phyloP scores from a whole-genome alignment of 768 basidiomycete species.

The Xerocomellus intermedius region DNA sequence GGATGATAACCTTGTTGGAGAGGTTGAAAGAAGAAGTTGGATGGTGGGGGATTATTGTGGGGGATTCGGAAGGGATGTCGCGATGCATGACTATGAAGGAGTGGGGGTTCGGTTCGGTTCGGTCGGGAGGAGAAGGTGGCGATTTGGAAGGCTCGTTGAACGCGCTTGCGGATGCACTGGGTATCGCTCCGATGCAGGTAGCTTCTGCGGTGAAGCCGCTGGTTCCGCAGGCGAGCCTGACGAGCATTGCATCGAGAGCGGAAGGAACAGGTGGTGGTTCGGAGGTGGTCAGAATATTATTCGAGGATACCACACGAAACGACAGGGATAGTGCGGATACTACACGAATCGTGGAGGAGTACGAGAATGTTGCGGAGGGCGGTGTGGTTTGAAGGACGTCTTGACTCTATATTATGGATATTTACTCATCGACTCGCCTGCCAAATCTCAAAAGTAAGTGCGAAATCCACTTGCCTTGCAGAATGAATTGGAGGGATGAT shows the following conservation, averaged over 20 bases:
- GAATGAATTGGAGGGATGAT: background rate
- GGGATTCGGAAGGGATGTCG: background rate
- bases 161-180: slow-evolving; percentile 59
- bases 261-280: slow-evolving; percentile 46
- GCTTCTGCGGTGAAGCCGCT: slow-evolving; percentile 61
- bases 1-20: slow-evolving; percentile 43
- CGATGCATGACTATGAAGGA: background rate
- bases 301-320: slow-evolving; percentile 10
- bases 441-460: background rate
- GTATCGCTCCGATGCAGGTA: slow-evolving; percentile 57
- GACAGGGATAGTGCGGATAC: no score
- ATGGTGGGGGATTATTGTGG: slow-evolving; percentile 45
- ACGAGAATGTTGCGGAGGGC: background rate
- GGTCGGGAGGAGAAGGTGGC: background rate
- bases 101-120: slow-evolving; percentile 5
- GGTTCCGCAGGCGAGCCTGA: slow-evolving; percentile 59
- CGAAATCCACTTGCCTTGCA: background rate
- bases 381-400: background rate
- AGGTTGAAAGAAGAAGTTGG: slow-evolving; percentile 50
- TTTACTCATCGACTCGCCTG: background rate
- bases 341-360: background rate
- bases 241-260: slow-evolving; percentile 44
- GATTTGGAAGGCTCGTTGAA: slow-evolving; percentile 57
- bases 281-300: slow-evolving; percentile 40
- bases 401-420: background rate